A percentile compares a stretch with the other conserved stretches of the same genome.
These are phyloP conservation scores for Parsonsia alboflavescens DNA, from an alignment of 257 asterid species.

Conservation along the genomic window DNA sequence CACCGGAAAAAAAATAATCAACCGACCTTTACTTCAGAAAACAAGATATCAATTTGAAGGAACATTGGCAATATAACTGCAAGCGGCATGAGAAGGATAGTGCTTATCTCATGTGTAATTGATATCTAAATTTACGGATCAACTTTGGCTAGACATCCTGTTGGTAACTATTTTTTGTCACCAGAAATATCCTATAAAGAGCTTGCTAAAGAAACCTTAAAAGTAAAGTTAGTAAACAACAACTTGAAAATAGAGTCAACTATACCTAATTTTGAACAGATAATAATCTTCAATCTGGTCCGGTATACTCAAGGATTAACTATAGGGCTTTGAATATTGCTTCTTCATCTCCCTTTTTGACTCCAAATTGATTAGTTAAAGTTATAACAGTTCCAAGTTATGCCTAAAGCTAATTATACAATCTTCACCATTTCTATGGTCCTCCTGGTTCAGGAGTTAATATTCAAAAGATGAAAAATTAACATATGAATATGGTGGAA, in stretches of 20 bases:
- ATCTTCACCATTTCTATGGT: not conserved
- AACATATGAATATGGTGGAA: not conserved
- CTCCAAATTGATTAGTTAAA: slow-evolving; percentile 8
- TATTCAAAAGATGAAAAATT: not conserved
- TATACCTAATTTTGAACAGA: not conserved
- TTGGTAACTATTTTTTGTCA: not conserved
- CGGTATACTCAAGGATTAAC: not conserved
- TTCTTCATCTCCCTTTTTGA: not conserved
- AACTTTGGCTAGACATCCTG: not conserved
- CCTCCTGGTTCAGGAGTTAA: not conserved
- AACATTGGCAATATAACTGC: not conserved
- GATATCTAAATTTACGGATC: not conserved
- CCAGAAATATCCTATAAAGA: not conserved
- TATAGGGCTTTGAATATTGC: not conserved
- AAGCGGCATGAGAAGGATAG: not conserved
- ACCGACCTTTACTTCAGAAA: not conserved
- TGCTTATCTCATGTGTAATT: not conserved
- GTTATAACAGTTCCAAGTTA: not conserved
- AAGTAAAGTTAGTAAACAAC: not conserved
- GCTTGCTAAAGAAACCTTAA: not conserved
- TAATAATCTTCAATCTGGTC: not conserved
- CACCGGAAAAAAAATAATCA: not conserved
- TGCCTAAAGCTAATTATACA: not conserved
- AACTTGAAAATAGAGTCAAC: not conserved
- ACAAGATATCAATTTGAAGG: not conserved